Conservation (phyloP, 257 asterid genomes). For the Penstemon barbatus region DNA sequence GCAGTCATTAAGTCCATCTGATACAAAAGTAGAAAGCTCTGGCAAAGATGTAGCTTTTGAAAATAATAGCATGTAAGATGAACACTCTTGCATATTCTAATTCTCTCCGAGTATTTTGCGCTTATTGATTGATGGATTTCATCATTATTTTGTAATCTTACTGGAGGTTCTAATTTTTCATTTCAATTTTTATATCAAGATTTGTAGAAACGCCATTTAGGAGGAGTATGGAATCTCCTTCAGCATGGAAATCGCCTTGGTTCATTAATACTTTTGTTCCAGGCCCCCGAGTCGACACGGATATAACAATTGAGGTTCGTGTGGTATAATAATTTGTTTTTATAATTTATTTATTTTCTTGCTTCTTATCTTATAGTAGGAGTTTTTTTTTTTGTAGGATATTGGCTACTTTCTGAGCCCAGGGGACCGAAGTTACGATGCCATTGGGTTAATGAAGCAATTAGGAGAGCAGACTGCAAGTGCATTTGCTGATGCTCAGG, state of each 20-base stretch:
- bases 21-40: conserved; percentile 50
- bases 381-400: conserved; percentile 54
- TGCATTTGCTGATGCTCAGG: conserved; percentile 90
- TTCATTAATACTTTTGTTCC: conserved; percentile 66
- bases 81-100: neutral
- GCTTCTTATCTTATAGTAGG: conserved; percentile 19
- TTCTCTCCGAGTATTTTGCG: neutral
- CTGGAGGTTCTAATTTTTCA: conserved; percentile 6
- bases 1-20: conserved; percentile 49
- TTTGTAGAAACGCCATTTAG: conserved; percentile 77
- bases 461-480: conserved; percentile 90
- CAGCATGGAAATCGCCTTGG: conserved; percentile 99
- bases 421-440: conserved; percentile 75
- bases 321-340: neutral
- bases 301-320: conserved; percentile 77
- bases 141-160: too few relatives aligned
- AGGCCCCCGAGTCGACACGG: conserved; percentile 79
- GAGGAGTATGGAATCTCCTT: conserved; percentile 89
- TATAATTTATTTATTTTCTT: neutral
- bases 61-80: conserved; percentile 66
- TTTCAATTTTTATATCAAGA: conserved; percentile 36
- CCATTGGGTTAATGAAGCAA: conserved; percentile 90
- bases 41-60: conserved; percentile 53
- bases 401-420: conserved; percentile 78
- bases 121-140: too few relatives aligned